phyloP scores from a whole-genome alignment of 495 filamentous ascomycete species.

The Extremus antarcticus region DNA sequence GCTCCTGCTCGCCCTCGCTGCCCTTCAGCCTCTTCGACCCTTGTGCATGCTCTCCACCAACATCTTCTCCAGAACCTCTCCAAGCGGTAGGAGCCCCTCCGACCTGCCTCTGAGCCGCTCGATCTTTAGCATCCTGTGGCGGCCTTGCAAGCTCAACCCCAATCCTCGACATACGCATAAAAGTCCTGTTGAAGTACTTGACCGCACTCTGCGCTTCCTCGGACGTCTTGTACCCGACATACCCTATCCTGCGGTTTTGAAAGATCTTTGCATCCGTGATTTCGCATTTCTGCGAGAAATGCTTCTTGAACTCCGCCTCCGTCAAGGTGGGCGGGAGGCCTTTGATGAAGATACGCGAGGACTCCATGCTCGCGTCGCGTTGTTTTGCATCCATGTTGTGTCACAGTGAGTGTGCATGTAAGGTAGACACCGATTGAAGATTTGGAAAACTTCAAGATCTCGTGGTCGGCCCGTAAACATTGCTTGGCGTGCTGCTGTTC shows the following conservation, averaged over 20 bases:
- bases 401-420: background rate
- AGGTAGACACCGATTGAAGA: background rate
- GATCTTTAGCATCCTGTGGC: conserved; percentile 34
- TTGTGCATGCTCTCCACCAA: background rate
- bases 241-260: conserved; percentile 80
- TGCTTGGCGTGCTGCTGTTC: background rate
- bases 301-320: conserved; percentile 70
- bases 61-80: background rate
- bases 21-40: conserved; percentile 43
- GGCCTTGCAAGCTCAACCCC: conserved; percentile 80
- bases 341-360: conserved; percentile 86
- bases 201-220: conserved; percentile 72
- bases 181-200: conserved; percentile 88
- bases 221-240: conserved; percentile 81
- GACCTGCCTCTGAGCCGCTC: background rate
- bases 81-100: background rate
- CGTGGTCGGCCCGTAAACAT: too few species aligned
- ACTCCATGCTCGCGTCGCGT: conserved; percentile 31
- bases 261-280: conserved; percentile 89
- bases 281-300: conserved; percentile 64
- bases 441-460: background rate
- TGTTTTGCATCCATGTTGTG: background rate
- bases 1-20: conserved; percentile 33
- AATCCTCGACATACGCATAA: conserved; percentile 95
- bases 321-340: conserved; percentile 65